Conservation (phyloP, 345 rosid species). For the Salix brachista region DNA sequence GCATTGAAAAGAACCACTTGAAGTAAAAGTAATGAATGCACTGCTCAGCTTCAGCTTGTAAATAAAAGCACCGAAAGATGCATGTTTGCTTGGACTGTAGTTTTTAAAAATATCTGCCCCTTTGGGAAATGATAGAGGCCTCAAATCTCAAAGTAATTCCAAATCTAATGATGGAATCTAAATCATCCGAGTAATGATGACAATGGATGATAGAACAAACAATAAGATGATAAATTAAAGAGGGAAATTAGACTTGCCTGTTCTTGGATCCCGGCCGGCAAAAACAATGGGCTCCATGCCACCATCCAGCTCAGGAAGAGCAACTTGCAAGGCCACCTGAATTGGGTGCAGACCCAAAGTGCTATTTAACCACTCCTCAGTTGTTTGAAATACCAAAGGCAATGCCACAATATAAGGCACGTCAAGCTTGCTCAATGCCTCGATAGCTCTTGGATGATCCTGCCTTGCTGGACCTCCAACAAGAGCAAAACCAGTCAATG, state of each 20-base stretch:
- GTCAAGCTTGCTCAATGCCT: slow-evolving; percentile 84
- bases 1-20: not conserved
- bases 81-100: not conserved
- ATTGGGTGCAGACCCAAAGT: slow-evolving; percentile 93
- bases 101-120: not conserved
- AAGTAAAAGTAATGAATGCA: slow-evolving; percentile 1
- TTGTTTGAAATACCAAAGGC: slow-evolving; percentile 96
- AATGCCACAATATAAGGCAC: slow-evolving; percentile 91
- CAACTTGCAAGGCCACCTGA: slow-evolving; percentile 98
- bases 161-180: not conserved
- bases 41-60: not conserved
- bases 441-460: slow-evolving; percentile 93
- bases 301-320: slow-evolving; percentile 97
- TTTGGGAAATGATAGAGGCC: not conserved
- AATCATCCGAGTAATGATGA: not conserved
- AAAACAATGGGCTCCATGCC: slow-evolving; percentile 98
- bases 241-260: slow-evolving; percentile 46
- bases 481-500: slow-evolving; percentile 92
- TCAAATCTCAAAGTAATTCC: not conserved
- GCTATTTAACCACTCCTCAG: slow-evolving; percentile 96
- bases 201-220: not conserved
- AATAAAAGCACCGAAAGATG: not conserved
- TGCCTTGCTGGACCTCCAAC: slow-evolving; percentile 99
- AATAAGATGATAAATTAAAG: not conserved
- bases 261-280: slow-evolving; percentile 96